Base-by-base conservation (phyloP, 2,329 filamentous ascomycete genomes). In the Penicillium thymicola region DNA sequence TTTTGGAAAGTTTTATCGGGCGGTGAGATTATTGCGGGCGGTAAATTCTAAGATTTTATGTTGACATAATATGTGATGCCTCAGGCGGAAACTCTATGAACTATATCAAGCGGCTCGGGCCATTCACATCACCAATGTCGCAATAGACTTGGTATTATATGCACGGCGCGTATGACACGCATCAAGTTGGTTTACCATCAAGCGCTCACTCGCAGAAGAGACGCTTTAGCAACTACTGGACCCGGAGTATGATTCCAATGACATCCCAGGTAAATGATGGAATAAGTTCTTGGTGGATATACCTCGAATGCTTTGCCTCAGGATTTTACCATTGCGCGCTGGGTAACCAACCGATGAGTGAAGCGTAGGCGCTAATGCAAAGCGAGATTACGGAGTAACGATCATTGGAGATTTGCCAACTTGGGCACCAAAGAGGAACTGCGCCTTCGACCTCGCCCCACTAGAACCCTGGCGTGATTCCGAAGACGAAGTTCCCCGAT, bases 1-100 rank as follows among this genome's bases (percentile, higher is more conserved):
- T 54, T 54, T 59, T 64, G 59, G 66, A 65, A 70, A 71, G 66
- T 70, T 70, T 72, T 67, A 59, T 59, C 64, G 67, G 70, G 70
- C 71, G 70, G 70, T 72, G 66, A 69, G 62, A 62, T 59, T 62
- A 64, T 63, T 59, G 52, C 61, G 48, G 65, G 68, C 68, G 65
- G 65, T 65, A 56, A 65, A 57, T 18, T n/a, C 2, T 10, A 36
- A 42, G 13, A 52, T 46, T 30, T 43, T 25, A 44, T 16, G 48
- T 40, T 48, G 51, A 52, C 47, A 52, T 56, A 56, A 52, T 34
- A 4, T 13, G 5, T 10, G 1, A 4, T 46, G 54, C 54, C 54
- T 56, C 28, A 56, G 48, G 54, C 48, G 9, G 9, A 23, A 51
- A 13, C 18, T 27, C 25, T 25, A 28, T 21, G 1, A 11, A 16